phyloP scores from a whole-genome alignment of 495 filamentous ascomycete species.

The Annulohypoxylon nitens region DNA sequence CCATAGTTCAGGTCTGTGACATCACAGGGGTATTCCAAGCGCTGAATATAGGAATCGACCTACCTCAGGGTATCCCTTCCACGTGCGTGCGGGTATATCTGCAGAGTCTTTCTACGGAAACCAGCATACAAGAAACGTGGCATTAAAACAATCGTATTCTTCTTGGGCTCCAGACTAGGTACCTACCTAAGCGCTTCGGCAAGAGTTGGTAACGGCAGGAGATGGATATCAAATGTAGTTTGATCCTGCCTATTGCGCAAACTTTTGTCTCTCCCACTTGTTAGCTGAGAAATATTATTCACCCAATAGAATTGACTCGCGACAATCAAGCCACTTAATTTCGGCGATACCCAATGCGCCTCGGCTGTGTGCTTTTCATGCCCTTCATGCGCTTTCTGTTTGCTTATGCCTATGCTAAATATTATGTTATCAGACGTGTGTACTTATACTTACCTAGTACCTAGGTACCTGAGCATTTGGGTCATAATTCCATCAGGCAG shows the following conservation, averaged over 20 bases:
- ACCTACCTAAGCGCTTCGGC: background rate
- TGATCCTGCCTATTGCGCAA: background rate
- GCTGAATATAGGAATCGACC: background rate
- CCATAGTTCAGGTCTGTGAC: background rate
- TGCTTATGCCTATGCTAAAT: background rate
- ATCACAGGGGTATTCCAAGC: background rate
- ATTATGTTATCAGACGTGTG: background rate
- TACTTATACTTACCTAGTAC: no score
- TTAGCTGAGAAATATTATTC: background rate
- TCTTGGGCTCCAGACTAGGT: background rate
- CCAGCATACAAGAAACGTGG: background rate
- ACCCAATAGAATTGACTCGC: background rate
- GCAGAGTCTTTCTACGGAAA: background rate
- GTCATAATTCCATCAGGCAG: background rate
- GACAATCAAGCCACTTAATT: background rate
- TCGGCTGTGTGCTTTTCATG: background rate
- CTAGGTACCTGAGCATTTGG: background rate
- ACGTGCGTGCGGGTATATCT: background rate
- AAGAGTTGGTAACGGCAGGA: background rate
- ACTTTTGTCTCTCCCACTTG: background rate
- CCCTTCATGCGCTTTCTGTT: background rate
- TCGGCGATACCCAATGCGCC: background rate
- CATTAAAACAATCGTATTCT: background rate
- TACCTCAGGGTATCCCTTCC: background rate
- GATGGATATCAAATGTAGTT: background rate